phyloP scores from a whole-genome alignment of 1,284 basidiomycete species.

The Trametes hirsuta region DNA sequence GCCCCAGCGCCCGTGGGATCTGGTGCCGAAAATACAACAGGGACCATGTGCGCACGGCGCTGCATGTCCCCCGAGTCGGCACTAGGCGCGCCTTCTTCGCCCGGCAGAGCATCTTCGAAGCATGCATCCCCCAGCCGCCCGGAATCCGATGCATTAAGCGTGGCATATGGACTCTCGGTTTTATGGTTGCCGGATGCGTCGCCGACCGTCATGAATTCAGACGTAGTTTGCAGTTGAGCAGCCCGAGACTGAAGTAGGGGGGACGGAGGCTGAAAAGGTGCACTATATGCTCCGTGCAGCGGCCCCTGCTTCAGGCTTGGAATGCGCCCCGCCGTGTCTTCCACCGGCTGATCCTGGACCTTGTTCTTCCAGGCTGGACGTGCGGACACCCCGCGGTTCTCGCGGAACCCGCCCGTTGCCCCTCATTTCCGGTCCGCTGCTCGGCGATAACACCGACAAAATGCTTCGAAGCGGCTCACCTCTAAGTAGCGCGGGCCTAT shows the following conservation, averaged over 20 bases:
- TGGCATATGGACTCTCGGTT: too few relatives aligned
- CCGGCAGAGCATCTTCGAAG: neutral
- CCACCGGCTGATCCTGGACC: neutral
- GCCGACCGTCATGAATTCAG: too few relatives aligned
- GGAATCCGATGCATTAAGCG: neutral
- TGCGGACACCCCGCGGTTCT: neutral
- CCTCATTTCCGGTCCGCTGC: neutral
- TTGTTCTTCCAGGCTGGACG: neutral
- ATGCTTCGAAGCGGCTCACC: constrained; percentile 9
- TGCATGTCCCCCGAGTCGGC: neutral
- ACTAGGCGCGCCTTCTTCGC: neutral
- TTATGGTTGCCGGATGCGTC: too few relatives aligned
- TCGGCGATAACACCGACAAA: neutral
- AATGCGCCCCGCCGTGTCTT: neutral
- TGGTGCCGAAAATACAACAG: neutral
- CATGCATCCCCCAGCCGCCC: neutral
- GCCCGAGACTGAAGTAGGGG: too few relatives aligned
- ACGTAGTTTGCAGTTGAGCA: too few relatives aligned
- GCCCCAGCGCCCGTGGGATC: neutral
- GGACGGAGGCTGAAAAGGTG: too few relatives aligned
- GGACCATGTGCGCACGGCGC: constrained; percentile 7
- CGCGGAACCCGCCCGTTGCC: neutral
- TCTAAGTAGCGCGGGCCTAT: constrained; percentile 18
- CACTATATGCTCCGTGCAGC: too few relatives aligned
- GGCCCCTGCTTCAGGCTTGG: neutral